These are phyloP conservation scores for barrel medic (Medicago truncatula) DNA, from an alignment of 306 rosid genomes.

Conservation along the genomic window DNA sequence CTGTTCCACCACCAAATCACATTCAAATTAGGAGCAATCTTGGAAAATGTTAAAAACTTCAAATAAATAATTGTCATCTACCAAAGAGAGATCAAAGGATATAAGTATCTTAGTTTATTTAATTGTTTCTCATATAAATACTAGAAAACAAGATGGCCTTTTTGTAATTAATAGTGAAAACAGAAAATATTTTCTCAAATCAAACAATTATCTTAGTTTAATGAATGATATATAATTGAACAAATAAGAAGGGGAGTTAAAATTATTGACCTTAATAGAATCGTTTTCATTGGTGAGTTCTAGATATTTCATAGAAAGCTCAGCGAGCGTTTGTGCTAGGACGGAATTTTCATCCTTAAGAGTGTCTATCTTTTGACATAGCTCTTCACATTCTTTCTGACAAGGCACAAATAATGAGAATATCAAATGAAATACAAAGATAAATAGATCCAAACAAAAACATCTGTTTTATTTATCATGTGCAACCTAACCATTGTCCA, in stretches of 20 bases:
- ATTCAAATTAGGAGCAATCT: conserved; percentile 19
- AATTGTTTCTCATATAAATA: not conserved
- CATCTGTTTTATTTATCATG: not conserved
- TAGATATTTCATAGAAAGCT: conserved; percentile 50
- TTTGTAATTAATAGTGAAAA: not conserved
- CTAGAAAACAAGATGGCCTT: not conserved
- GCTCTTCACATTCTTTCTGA: conserved; percentile 56
- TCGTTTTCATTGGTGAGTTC: conserved; percentile 44
- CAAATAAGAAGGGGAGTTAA: conserved; percentile 31
- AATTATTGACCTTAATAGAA: conserved; percentile 50
- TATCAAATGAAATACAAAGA: not conserved
- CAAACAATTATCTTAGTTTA: not conserved
- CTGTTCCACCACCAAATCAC: conserved; percentile 50
- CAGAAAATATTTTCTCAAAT: not conserved
- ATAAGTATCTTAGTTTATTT: not conserved
- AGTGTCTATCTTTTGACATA: conserved; percentile 32
- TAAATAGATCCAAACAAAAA: not conserved
- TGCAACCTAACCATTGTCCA: not conserved
- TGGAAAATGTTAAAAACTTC: conserved; percentile 1
- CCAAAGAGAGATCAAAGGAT: not conserved
- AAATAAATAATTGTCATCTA: conserved; percentile 4
- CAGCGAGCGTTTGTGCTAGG: conserved; percentile 39
- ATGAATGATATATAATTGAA: conserved; percentile 7
- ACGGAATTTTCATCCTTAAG: conserved; percentile 40
- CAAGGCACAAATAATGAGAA: conserved; percentile 31